Base-by-base conservation (phyloP, 2,329 filamentous ascomycete genomes). In the Claviceps maximensis region DNA sequence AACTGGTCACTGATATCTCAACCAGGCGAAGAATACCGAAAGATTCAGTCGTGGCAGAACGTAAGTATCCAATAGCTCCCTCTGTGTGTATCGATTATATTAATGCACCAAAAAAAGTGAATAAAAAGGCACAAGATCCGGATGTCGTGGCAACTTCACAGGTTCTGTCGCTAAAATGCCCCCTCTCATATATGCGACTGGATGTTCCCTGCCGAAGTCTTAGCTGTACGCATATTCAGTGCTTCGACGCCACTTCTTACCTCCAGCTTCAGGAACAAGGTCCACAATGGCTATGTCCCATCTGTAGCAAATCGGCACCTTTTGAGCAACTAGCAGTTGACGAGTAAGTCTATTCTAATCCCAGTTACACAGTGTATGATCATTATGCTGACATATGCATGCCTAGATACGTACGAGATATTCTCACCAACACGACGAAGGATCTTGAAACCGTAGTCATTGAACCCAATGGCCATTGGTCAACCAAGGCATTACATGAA, bases 241-340 rank as follows among this genome's bases (percentile, higher is more conserved):
- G 93, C 65, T 98, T 97, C 60, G 93, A 98, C 66, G 91, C 87
- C 3, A 84, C 82, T 3, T 94, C 89, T 2, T 98, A 96, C 65
- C 76, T 98, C 21, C 88, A 95, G 61, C 72, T 98, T 29, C 91
- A 97, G 65, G 89, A 97, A 65, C 93, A 98, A 71, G 91, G 89
- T 0, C 93, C 93, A 0, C 94, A 93, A 19, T 98, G 93, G 93
- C 76, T 83, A n/a, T 98, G 93, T 62, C 93, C 93, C 0, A 84
- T 96, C 23, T 98, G 93, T 72, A 91, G 85, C 68, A 94, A 90
- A 63, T 70, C 80, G 0, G 84, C 89, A 1, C 81, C 83, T 0
- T 98, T 88, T 66, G 86, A 91, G 50, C 83, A 80, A 48, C 72
- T 98, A 25, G 89, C 88, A 12, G 82, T 97, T 31, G 93, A 98